A percentile compares a stretch with the other conserved stretches of the same genome.
These are phyloP conservation scores for Phoma herbarum DNA, from an alignment of 2,329 filamentous ascomycete genomes.

Conservation along the genomic window DNA sequence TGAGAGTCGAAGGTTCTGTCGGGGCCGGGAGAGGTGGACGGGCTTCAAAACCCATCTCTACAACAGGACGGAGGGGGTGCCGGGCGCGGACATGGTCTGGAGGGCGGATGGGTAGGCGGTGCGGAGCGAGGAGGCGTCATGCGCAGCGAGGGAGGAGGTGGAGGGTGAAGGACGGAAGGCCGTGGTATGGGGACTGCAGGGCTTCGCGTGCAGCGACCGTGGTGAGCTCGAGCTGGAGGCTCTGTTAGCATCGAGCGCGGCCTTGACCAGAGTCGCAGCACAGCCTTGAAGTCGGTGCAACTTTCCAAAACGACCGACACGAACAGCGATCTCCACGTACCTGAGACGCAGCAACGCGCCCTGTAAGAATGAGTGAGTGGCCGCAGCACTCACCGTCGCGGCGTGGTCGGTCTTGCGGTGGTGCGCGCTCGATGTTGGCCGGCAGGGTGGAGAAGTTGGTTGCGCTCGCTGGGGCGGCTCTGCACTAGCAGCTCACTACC, in stretches of 20 bases:
- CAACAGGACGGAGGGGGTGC: slow-evolving; percentile 24
- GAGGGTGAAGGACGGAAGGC: no score
- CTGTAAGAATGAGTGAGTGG: slow-evolving; percentile 13
- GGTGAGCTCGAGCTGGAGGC: slow-evolving; percentile 2
- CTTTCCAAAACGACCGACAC: neutral
- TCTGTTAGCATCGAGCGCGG: neutral
- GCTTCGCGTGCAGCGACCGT: slow-evolving; percentile 1
- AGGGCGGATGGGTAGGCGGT: neutral
- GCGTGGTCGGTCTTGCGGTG: neutral
- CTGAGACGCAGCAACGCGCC: slow-evolving; percentile 1
- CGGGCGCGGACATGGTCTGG: slow-evolving; percentile 42
- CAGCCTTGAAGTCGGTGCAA: neutral
- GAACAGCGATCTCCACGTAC: neutral
- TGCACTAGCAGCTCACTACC: slow-evolving; percentile 9
- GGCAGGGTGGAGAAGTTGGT: neutral
- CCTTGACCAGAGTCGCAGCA: neutral
- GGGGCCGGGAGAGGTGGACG: slow-evolving; percentile 77
- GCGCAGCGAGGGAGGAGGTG: no score
- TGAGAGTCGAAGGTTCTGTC: slow-evolving; percentile 74
- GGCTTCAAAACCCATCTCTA: slow-evolving; percentile 55
- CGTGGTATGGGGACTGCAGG: no score
- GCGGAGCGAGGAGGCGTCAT: neutral
- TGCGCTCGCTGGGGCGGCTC: slow-evolving; percentile 4
- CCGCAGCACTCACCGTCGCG: slow-evolving; percentile 6
- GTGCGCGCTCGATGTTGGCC: neutral